Evolutionary conservation across 805 yeast species (phyloP).

Genomic region (Myxozyma vanderwaltii): DNA sequence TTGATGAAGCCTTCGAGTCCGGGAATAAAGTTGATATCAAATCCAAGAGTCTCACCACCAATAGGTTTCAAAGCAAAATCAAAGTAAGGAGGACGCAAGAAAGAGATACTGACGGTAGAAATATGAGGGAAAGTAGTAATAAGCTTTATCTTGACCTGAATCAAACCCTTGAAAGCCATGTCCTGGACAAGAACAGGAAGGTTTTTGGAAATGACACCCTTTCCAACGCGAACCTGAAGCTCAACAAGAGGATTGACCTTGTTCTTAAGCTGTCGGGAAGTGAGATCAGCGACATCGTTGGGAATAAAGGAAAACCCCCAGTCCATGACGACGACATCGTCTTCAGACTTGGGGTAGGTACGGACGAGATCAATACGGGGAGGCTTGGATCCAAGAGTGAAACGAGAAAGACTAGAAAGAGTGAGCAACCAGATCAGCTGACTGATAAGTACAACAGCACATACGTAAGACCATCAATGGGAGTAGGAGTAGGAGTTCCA

Average conservation of each 20-base stretch:
- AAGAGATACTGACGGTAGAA: conserved; percentile 82
- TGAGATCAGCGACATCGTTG: conserved; percentile 81
- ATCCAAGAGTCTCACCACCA: conserved; percentile 81
- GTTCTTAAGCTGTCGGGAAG: conserved; percentile 79
- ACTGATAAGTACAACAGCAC: too few relatives aligned
- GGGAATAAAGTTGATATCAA: conserved; percentile 86
- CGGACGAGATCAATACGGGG: conserved; percentile 90
- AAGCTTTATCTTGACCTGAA: conserved; percentile 83
- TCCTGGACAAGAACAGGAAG: conserved; percentile 80
- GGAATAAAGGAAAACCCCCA: conserved; percentile 94
- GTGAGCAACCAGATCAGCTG: neutral
- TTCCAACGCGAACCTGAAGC: conserved; percentile 72
- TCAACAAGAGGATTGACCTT: conserved; percentile 80
- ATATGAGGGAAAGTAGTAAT: conserved; percentile 91
- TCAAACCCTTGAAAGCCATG: conserved; percentile 70
- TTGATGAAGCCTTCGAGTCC: conserved; percentile 82
- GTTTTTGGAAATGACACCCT: conserved; percentile 65
- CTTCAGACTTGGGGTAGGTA: conserved; percentile 84
- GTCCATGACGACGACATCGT: conserved; percentile 96
- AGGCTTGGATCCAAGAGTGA: conserved; percentile 94
- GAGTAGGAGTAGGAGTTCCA: conserved; percentile 72
- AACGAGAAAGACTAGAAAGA: conserved; percentile 37
- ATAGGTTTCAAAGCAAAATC: conserved; percentile 80
- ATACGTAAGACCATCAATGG: conserved; percentile 65
- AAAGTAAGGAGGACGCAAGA: conserved; percentile 83